Evolutionary conservation across 805 yeast genomes (phyloP).

Genomic region (Candida dendrica): DNA sequence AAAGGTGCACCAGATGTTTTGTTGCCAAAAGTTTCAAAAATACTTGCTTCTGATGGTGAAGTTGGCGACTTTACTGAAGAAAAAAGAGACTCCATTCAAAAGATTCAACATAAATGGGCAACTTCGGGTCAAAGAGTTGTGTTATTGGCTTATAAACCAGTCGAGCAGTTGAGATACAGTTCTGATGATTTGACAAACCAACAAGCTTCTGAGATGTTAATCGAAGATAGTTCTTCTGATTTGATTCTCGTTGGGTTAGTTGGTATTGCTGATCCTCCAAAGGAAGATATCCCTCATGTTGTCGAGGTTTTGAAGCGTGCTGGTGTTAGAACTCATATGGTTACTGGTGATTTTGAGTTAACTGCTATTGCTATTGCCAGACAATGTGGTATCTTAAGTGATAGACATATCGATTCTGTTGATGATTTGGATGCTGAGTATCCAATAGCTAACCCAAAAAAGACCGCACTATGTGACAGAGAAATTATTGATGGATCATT

Average conservation of each 20-base stretch:
- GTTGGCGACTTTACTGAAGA: slow-evolving; percentile 5
- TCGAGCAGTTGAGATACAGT: slow-evolving; percentile 9
- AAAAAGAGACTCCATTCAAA: slow-evolving; percentile 11
- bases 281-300: slow-evolving; percentile 28
- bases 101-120: slow-evolving; percentile 29
- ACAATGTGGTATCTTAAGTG: slow-evolving; percentile 29
- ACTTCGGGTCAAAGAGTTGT: slow-evolving; percentile 34
- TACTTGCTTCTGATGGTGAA: slow-evolving; percentile 11
- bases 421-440: slow-evolving; percentile 12
- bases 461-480: slow-evolving; percentile 7
- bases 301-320: slow-evolving; percentile 27
- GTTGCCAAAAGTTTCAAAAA: slow-evolving; percentile 22
- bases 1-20: slow-evolving; percentile 44
- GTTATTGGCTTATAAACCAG: slow-evolving; percentile 25
- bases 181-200: slow-evolving; percentile 6
- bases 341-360: slow-evolving; percentile 47
- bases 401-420: slow-evolving; percentile 13
- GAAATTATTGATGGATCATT: slow-evolving; percentile 19
- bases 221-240: slow-evolving; percentile 7
- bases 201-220: slow-evolving; percentile 8
- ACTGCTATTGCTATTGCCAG: slow-evolving; percentile 46
- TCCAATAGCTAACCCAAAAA: slow-evolving; percentile 3
- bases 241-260: slow-evolving; percentile 30
- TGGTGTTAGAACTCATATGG: slow-evolving; percentile 35
- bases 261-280: slow-evolving; percentile 38